Evolutionary conservation across 169 alveolate genomes (phyloP).

Genomic region (Eimeria necatrix): DNA sequence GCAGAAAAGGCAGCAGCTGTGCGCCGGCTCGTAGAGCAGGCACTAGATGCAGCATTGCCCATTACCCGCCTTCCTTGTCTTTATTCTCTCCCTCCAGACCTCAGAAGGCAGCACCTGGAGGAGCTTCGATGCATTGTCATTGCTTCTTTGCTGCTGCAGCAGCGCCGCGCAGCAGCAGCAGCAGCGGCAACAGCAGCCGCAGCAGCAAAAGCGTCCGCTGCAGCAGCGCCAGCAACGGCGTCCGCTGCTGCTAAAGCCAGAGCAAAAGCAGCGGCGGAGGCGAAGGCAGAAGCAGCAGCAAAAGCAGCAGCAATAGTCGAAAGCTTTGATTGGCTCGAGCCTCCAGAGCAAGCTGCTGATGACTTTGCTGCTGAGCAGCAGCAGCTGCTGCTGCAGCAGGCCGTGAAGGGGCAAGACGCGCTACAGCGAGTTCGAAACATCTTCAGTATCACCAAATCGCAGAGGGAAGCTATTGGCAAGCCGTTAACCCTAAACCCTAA

Average conservation of each 20-base stretch:
- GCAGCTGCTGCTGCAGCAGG: neutral
- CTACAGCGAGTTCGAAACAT: conserved; percentile 5
- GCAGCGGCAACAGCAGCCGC: neutral
- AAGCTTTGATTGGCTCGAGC: neutral
- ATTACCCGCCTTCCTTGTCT: conserved; percentile 11
- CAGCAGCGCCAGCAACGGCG: neutral
- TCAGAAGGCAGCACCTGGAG: neutral
- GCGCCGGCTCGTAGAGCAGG: neutral
- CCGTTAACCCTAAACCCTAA: conserved; percentile 5
- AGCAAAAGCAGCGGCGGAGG: conserved; percentile 7
- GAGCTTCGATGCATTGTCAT: conserved; percentile 12
- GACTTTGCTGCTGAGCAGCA: neutral
- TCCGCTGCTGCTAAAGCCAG: neutral
- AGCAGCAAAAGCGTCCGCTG: neutral
- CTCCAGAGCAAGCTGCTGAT: neutral
- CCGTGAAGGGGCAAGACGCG: conserved; percentile 1
- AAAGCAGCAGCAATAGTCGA: neutral
- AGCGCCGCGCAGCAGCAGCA: conserved; percentile 10
- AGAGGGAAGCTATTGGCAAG: conserved; percentile 15
- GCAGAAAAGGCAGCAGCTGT: neutral
- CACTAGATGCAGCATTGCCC: neutral
- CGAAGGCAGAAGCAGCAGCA: neutral
- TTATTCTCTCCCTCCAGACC: neutral
- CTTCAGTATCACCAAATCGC: conserved; percentile 12
- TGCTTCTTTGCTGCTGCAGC: conserved; percentile 43